Evolutionary conservation across 805 yeast genomes (phyloP).

Genomic region (Monosporozyma aerobia): DNA sequence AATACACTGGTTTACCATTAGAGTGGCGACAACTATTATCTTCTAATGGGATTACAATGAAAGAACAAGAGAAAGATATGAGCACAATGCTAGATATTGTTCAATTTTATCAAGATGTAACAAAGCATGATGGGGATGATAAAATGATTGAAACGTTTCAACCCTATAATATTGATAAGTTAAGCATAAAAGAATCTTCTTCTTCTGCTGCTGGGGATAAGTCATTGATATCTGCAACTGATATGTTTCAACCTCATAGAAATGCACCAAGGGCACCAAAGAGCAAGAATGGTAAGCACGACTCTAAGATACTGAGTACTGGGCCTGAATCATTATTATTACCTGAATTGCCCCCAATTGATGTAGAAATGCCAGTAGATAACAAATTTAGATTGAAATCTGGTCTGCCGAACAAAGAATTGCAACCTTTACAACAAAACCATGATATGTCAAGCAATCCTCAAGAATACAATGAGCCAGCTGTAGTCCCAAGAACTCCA

Average conservation of each 20-base stretch:
- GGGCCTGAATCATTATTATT: background rate
- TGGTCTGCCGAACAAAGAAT: background rate
- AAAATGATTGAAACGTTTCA: slow-evolving; percentile 33
- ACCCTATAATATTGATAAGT: background rate
- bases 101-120: slow-evolving; percentile 65
- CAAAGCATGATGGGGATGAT: slow-evolving; percentile 34
- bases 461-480: background rate
- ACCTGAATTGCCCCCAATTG: slow-evolving; percentile 3
- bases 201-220: background rate
- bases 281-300: background rate
- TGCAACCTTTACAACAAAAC: background rate
- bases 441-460: background rate
- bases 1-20: slow-evolving; percentile 83
- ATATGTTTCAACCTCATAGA: background rate
- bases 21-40: slow-evolving; percentile 83
- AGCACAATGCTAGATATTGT: slow-evolving; percentile 89
- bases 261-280: slow-evolving; percentile 1
- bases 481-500: background rate
- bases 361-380: background rate
- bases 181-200: background rate
- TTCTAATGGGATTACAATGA: slow-evolving; percentile 78
- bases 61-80: slow-evolving; percentile 85
- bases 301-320: background rate
- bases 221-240: background rate
- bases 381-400: background rate